Conservation (phyloP, 495 filamentous ascomycete species). For the Chaetomium tenue region DNA sequence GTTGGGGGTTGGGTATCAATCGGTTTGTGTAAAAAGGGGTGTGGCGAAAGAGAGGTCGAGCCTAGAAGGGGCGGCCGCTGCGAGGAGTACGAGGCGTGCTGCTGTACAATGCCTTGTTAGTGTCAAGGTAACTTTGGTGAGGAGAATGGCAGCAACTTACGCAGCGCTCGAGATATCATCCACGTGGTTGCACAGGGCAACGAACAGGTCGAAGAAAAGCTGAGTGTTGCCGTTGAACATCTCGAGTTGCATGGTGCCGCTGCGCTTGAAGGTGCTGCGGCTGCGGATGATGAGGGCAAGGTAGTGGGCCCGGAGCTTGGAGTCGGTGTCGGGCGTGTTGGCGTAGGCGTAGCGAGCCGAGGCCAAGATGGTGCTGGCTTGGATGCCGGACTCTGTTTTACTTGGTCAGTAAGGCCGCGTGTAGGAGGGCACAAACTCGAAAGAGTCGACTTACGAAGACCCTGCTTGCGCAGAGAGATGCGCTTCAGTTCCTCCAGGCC, state of each 20-base stretch:
- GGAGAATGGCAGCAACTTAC: conserved; percentile 37
- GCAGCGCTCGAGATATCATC: conserved; percentile 55
- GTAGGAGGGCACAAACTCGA: not conserved
- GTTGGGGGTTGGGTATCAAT: conserved; percentile 20
- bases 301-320: conserved; percentile 85
- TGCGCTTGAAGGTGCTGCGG: conserved; percentile 82
- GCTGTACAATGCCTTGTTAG: conserved; percentile 23
- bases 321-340: conserved; percentile 84
- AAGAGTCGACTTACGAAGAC: conserved; percentile 52
- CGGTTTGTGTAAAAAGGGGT: conserved; percentile 4
- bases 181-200: conserved; percentile 89
- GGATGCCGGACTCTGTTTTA: conserved; percentile 66
- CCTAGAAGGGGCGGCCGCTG: conserved; percentile 39
- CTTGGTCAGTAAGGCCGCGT: not conserved
- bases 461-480: conserved; percentile 81
- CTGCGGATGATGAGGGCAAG: conserved; percentile 86
- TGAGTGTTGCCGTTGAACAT: conserved; percentile 79
- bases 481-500: conserved; percentile 77
- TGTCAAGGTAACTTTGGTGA: not conserved
- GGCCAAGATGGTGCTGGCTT: conserved; percentile 77
- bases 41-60: conserved; percentile 9
- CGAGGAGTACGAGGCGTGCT: conserved; percentile 47
- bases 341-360: conserved; percentile 85
- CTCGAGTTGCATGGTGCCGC: conserved; percentile 94
- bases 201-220: conserved; percentile 91